Evolutionary conservation across 495 filamentous ascomycete genomes (phyloP).

Genomic region (Hyaloscypha bicolor): DNA sequence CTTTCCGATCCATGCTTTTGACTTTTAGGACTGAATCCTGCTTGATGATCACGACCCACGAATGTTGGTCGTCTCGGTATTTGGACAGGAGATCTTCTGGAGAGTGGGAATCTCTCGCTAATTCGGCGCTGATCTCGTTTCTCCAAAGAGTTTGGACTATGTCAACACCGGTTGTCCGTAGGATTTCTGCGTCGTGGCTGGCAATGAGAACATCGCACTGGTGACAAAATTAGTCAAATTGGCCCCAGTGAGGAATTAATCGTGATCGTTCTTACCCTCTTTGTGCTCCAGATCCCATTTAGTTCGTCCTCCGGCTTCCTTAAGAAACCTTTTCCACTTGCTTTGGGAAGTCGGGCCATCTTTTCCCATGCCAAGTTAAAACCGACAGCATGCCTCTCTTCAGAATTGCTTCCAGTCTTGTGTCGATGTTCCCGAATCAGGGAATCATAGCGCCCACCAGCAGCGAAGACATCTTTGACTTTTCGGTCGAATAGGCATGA

Average conservation of each 20-base stretch:
- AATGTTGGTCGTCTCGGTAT: constrained; percentile 73
- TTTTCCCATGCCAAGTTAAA: constrained; percentile 91
- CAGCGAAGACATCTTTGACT: constrained; percentile 81
- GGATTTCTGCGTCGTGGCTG: constrained; percentile 75
- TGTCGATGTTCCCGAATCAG: constrained; percentile 74
- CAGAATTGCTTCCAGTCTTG: constrained; percentile 51
- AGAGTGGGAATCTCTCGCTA: constrained; percentile 73
- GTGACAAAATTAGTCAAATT: constrained; percentile 25
- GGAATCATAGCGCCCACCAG: constrained; percentile 89
- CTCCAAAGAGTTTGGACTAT: constrained; percentile 81
- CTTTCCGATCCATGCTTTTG: constrained; percentile 70
- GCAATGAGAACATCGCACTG: constrained; percentile 88
- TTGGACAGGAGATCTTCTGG: constrained; percentile 75
- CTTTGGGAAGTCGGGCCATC: constrained; percentile 67
- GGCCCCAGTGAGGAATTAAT: background rate
- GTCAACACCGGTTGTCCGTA: constrained; percentile 73
- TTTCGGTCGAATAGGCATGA: constrained; percentile 90
- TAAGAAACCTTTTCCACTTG: constrained; percentile 59
- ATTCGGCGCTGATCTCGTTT: constrained; percentile 85
- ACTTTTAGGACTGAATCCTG: constrained; percentile 79
- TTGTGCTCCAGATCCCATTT: constrained; percentile 60
- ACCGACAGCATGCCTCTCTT: constrained; percentile 77
- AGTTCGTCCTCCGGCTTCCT: constrained; percentile 65
- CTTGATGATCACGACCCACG: constrained; percentile 86
- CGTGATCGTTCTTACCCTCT: constrained; percentile 55